Evolutionary conservation across 768 basidiomycete genomes (phyloP).

Genomic region (Rhizopogon vinicolor): DNA sequence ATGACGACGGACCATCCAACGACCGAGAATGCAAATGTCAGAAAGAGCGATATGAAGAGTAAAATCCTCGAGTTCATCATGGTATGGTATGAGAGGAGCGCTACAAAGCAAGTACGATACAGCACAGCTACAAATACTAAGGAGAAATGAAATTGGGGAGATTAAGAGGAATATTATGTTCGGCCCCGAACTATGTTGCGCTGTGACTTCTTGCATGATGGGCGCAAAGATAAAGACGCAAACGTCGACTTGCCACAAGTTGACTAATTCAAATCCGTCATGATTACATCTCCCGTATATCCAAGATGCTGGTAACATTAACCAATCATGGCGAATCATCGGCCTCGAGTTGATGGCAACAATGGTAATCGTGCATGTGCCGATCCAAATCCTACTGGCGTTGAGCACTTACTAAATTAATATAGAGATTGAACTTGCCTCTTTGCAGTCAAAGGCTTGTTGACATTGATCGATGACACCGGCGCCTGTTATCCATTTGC

Average conservation of each 20-base stretch:
- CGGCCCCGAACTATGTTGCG: background rate
- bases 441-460: conserved; percentile 23
- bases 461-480: conserved; percentile 21
- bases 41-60: conserved; percentile 14
- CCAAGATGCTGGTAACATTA: background rate
- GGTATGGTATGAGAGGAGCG: background rate
- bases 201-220: background rate
- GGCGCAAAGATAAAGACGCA: background rate
- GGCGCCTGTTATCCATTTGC: conserved; percentile 21
- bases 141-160: background rate
- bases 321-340: no score
- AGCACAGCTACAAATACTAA: background rate
- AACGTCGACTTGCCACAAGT: background rate
- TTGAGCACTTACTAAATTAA: background rate
- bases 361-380: background rate
- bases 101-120: background rate
- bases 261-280: no score
- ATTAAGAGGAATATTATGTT: no score
- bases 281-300: background rate
- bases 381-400: conserved; percentile 4
- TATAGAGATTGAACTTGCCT: conserved; percentile 12
- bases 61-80: background rate
- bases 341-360: background rate
- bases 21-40: conserved; percentile 27
- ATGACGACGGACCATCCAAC: conserved; percentile 5